Percentiles rank a stretch among this genome's conserved stretches.
These are phyloP conservation scores for Tricholoma bakamatsutake DNA, from an alignment of 768 basidiomycete species.

Conservation along the genomic window DNA sequence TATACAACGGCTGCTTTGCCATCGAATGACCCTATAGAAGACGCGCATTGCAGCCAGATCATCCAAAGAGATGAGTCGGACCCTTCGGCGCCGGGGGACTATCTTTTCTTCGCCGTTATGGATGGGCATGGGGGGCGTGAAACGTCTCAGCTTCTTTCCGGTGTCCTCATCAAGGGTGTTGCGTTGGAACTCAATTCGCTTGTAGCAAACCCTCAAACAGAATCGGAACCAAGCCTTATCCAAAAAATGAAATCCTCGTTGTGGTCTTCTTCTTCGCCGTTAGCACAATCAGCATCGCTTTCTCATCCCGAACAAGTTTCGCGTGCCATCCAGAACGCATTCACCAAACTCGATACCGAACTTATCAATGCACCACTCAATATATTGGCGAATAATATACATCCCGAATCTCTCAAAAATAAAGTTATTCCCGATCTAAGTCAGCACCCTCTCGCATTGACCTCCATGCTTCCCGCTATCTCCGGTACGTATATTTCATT, in stretches of 20 bases:
- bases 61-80: slow-evolving; percentile 59
- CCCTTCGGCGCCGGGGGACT: slow-evolving; percentile 57
- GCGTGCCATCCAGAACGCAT: slow-evolving; percentile 69
- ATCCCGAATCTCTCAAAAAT: slow-evolving; percentile 43
- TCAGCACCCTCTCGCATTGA: slow-evolving; percentile 61
- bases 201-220: slow-evolving; percentile 28
- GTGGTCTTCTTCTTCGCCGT: slow-evolving; percentile 26
- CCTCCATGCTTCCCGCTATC: slow-evolving; percentile 78
- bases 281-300: slow-evolving; percentile 18
- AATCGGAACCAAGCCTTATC: slow-evolving; percentile 26
- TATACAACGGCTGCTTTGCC: slow-evolving; percentile 75
- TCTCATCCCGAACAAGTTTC: slow-evolving; percentile 51
- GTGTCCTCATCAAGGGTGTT: slow-evolving; percentile 79
- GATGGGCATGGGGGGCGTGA: slow-evolving; percentile 85
- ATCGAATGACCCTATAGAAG: slow-evolving; percentile 91
- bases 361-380: slow-evolving; percentile 74
- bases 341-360: slow-evolving; percentile 78
- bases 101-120: slow-evolving; percentile 85
- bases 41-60: slow-evolving; percentile 70
- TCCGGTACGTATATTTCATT: slow-evolving; percentile 43
- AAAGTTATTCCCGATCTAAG: slow-evolving; percentile 59
- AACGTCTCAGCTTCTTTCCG: slow-evolving; percentile 80
- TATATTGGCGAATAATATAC: slow-evolving; percentile 54
- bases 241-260: slow-evolving; percentile 34
- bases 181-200: slow-evolving; percentile 66